phyloP scores from a whole-genome alignment of 495 filamentous ascomycete genomes.

The Neurospora sp. region DNA sequence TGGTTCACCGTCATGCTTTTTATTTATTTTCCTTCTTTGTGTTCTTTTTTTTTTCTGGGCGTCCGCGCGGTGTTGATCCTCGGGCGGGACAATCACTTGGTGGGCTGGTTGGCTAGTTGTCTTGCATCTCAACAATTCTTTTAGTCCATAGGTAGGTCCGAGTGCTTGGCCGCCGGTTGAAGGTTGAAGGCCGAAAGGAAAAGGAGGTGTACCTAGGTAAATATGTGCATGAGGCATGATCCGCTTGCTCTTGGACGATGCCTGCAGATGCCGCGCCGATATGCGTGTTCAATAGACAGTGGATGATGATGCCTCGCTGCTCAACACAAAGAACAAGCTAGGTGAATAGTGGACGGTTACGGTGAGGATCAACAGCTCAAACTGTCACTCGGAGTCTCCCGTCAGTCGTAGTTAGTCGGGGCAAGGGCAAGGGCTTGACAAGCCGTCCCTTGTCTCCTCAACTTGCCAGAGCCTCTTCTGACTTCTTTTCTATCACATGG shows the following conservation, averaged over 20 bases:
- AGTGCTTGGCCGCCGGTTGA: background rate
- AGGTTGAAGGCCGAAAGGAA: background rate
- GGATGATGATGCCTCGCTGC: background rate
- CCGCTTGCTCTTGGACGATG: background rate
- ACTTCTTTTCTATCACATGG: background rate
- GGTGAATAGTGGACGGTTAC: background rate
- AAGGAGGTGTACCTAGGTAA: background rate
- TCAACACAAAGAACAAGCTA: background rate
- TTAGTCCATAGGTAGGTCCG: background rate
- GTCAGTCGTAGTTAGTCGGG: background rate
- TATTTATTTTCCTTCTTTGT: background rate
- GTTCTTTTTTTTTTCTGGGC: background rate
- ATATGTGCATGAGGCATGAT: background rate
- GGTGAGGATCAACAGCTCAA: background rate
- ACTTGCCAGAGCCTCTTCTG: background rate
- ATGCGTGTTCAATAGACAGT: background rate
- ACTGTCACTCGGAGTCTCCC: background rate
- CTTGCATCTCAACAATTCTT: background rate
- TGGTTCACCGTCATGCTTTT: background rate
- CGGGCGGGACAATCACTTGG: background rate
- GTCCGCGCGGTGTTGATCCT: background rate
- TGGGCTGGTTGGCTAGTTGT: background rate
- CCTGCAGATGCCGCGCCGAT: background rate
- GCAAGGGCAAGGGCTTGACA: background rate
- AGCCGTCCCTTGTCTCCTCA: background rate